Percentiles rank a stretch among this genome's conserved stretches.
phyloP scores from a whole-genome alignment of 805 yeast species.

The Henningerozyma blattae region DNA sequence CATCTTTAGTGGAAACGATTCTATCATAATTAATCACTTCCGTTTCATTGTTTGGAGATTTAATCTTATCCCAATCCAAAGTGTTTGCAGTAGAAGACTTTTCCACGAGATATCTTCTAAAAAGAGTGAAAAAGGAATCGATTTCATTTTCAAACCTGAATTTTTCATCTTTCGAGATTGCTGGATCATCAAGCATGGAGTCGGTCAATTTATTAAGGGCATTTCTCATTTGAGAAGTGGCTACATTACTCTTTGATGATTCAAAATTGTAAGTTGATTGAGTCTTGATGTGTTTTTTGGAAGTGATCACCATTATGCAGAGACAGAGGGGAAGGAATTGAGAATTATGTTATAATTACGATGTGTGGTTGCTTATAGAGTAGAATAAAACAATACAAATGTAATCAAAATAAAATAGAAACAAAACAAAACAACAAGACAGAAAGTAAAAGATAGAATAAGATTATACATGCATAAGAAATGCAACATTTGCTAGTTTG shows the following conservation, averaged over 20 bases:
- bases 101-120: slow-evolving; percentile 83
- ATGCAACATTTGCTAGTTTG: too few relatives aligned
- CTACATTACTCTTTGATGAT: slow-evolving; percentile 85
- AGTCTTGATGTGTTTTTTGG: slow-evolving; percentile 30
- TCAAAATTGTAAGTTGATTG: slow-evolving; percentile 63
- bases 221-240: slow-evolving; percentile 96
- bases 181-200: slow-evolving; percentile 37
- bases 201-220: slow-evolving; percentile 84
- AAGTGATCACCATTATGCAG: not conserved
- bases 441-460: too few relatives aligned
- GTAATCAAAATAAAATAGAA: too few relatives aligned
- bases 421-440: too few relatives aligned
- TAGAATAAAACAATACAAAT: too few relatives aligned
- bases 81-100: slow-evolving; percentile 58
- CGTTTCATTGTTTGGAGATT: slow-evolving; percentile 79
- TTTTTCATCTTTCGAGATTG: slow-evolving; percentile 28
- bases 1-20: slow-evolving; percentile 28
- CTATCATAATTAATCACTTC: slow-evolving; percentile 56
- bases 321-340: too few relatives aligned
- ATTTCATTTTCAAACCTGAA: slow-evolving; percentile 59
- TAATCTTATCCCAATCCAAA: slow-evolving; percentile 89
- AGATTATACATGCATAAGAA: too few relatives aligned
- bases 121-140: slow-evolving; percentile 89
- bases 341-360: too few relatives aligned
- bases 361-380: too few relatives aligned